A percentile compares a stretch with the other conserved stretches of the same genome.
Conservation (phyloP, 768 basidiomycete species). For the Harrya chromipes region DNA sequence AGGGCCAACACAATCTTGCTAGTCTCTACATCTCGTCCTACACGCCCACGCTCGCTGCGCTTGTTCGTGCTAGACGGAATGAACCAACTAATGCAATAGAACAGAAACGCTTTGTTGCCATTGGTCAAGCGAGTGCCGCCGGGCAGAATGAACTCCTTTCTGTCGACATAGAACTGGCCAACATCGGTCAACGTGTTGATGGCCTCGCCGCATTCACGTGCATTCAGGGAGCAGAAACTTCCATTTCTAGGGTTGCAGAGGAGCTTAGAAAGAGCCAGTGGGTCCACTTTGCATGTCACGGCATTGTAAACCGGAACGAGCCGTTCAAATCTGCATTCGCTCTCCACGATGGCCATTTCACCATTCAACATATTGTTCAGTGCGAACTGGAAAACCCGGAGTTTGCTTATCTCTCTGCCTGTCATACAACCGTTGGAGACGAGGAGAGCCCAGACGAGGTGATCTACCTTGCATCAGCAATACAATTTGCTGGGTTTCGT, state of each 20-base stretch:
- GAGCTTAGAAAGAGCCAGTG: slow-evolving; percentile 4
- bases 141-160: neutral
- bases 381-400: neutral
- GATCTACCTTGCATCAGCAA: too few species aligned
- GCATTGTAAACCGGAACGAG: neutral
- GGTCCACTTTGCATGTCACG: slow-evolving; percentile 26
- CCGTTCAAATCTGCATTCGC: slow-evolving; percentile 19
- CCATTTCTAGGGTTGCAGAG: neutral
- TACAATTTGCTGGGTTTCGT: too few species aligned
- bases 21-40: slow-evolving; percentile 14
- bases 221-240: neutral
- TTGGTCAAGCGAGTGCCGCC: neutral
- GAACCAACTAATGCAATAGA: too few species aligned
- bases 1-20: slow-evolving; percentile 3
- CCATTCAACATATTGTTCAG: slow-evolving; percentile 4
- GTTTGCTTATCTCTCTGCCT: slow-evolving; percentile 9
- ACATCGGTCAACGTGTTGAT: neutral
- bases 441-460: too few species aligned
- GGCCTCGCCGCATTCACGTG: neutral
- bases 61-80: neutral
- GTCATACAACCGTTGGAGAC: too few species aligned
- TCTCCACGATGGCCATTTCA: slow-evolving; percentile 4
- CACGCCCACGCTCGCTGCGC: slow-evolving; percentile 6
- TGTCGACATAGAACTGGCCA: neutral
- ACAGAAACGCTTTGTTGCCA: slow-evolving; percentile 1